Evolutionary conservation across 116 monocot species (phyloP), one percentile per base, ranked within the genome.

Genomic region (Posidonia oceanica): DNA sequence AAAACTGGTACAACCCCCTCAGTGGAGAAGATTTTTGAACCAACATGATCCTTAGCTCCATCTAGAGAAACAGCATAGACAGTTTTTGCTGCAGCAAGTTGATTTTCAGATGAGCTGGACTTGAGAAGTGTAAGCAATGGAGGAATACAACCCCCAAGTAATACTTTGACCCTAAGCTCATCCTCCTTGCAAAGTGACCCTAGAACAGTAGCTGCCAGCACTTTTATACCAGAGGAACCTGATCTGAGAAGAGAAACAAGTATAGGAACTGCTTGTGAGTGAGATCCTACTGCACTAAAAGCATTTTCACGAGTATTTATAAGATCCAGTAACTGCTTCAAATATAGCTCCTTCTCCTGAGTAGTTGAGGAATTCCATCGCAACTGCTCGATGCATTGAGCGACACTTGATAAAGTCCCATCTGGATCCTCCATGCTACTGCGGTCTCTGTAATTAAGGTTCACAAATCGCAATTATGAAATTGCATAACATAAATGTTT

Each of bases 161-260:
- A 69, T 20, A 98, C 98, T 80, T 98, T 98, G 18, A 98, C 86
- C 52, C 90, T 81, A 54, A 98, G 67, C 63, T 98, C 98, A 78
- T 92, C 93, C 71, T 98, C 98, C 66, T 81, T 87, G 71, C 98
- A 93, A 42, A 98, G 87, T 78, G 90, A 87, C 52, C 87, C 89
- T 61, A 98, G 74, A 62, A 90, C 90, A 54, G 77, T 73, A 72
- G 89, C 85, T 77, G 98, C 81, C 23, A 83, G 80, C 65, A 88
- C 72, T 74, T 93, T 93, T 41, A 98, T 77, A 58, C 76, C 81
- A 69, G 84, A 68, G 62, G 98, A 81, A n/a, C 98, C 98, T 61
- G 98, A 89, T 40, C 98, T 82, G n/a, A 98, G 93, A 74, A 98
- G 90, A 80, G 93, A 79, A 68, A 98, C 98, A 76, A 98, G 93